Base-by-base conservation (phyloP, 2,329 filamentous ascomycete genomes). In the Exserohilum turcica region DNA sequence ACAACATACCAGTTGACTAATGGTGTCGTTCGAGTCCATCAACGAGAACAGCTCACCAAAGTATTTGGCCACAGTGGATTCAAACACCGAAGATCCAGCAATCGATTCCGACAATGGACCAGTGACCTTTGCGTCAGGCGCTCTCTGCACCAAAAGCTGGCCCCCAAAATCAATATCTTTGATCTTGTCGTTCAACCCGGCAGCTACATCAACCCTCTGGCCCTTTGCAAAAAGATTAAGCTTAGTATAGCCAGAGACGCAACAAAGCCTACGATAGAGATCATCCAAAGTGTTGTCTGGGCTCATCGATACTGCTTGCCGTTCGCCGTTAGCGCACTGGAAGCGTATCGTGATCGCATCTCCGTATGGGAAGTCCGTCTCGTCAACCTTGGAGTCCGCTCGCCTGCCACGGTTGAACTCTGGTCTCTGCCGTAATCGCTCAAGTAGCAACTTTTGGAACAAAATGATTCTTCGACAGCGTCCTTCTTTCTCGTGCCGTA, bases 21-120 rank as follows among this genome's bases (percentile, higher is more conserved):
- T 68, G 2, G 49, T 47, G 52, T 92, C 86, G 38, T 90, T 84
- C 76, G 92, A 83, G 59, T 86, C 85, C 48, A 97, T 80, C 65
- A 93, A 89, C 37, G 85, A 83, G 81, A 94, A 96, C 19, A 99
- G 77, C 56, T 93, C 86, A 48, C 90, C 83, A 66, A 96, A 96
- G 72, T 95, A 90, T 52, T 86, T 82, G 61, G 94, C 78, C 18
- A 97, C 86, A 64, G 93, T 90, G 10, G 84, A 81, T 68, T 97
- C 91, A 2, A 97, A 80, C 1, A 82, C 79, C 67, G 57, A 78
- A 63, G 21, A 80, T 68, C 51, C 58, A 21, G 56, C 48, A 28
- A 48, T 55, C n/a, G 48, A 45, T n/a, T 61, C 56, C 6, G 56
- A 45, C 4, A 65, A 38, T 1, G 62, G 61, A 18, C 60, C 64